Evolutionary conservation across 331 rosid species (phyloP), one percentile per base, ranked within the genome.

Genomic region (Erythrophleum ivorense): DNA sequence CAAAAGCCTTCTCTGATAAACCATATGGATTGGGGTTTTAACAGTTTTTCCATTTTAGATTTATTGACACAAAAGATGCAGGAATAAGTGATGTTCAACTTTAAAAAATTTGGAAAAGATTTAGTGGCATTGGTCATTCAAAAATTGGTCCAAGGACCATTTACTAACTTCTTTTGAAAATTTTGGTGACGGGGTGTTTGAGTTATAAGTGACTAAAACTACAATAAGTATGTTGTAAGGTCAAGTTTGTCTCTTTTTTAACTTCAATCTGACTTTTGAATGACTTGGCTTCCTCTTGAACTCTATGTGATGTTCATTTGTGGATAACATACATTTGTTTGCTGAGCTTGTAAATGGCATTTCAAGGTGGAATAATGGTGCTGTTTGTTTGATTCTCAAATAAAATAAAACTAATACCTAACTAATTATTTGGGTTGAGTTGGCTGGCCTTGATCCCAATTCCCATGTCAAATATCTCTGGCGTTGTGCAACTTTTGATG

Each of bases 201-300:
- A 66, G 16, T 40, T 65, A 38, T 36, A 9, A 66, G 71, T 65
- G 71, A 40, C 33, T 9, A 58, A 21, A 19, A 13, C 63, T 58
- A 58, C 34, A 60, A 60, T 60, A 11, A 24, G 67, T 18, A 60
- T 63, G 41, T 36, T 41, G 7, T 65, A 24, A 21, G 24, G 49
- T 59, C 60, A 50, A 18, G 62, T 67, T 73, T 76, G 58, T 71
- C 59, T 18, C 59, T 65, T 18, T 46, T 76, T 64, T 76, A 48
- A 16, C 69, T 65, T 81, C 67, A 52, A 31, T 60, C 11, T 62
- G 40, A 63, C 16, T 15, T 50, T 12, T 10, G 24, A 29, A 41
- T 54, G 16, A 58, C 65, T 57, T 50, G 53, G 53, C 64, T 62
- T 65, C 12, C 40, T 85, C 62, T 69, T 78, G 46, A 78, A 72